Evolutionary conservation across 2,329 filamentous ascomycete genomes (phyloP).

Genomic region (Albophoma yamanashiensis): DNA sequence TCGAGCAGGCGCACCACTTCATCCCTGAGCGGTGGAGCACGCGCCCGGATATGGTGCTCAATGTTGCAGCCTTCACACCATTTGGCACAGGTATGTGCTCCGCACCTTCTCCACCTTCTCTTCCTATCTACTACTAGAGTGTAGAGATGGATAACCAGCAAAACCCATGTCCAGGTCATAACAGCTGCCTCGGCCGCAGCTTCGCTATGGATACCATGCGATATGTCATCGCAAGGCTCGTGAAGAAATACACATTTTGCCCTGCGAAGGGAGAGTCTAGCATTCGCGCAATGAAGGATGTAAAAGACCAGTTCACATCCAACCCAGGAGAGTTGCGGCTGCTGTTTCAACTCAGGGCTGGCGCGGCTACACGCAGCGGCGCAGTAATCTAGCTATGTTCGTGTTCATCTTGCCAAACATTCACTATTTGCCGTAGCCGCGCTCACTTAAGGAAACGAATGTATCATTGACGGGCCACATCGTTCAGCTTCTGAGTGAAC

Average conservation of each 20-base stretch:
- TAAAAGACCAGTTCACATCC: background rate
- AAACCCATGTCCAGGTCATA: background rate
- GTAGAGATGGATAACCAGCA: background rate
- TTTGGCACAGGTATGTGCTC: constrained; percentile 17
- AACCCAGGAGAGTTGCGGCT: background rate
- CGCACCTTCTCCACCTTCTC: too few species aligned
- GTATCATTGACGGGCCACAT: background rate
- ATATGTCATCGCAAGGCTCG: background rate
- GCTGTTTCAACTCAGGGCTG: background rate
- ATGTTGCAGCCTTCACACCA: constrained; percentile 18
- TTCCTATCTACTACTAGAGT: background rate
- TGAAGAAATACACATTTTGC: background rate
- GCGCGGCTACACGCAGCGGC: background rate
- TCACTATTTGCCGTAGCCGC: background rate
- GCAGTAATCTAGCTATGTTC: too few species aligned
- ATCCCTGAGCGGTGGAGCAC: constrained; percentile 27
- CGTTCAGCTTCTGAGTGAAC: background rate
- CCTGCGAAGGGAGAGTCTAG: background rate
- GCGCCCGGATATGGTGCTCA: constrained; percentile 18
- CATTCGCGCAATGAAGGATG: background rate
- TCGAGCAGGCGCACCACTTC: constrained; percentile 16
- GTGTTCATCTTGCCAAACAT: background rate
- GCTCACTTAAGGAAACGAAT: background rate
- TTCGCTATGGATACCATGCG: background rate
- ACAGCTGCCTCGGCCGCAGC: background rate